These are phyloP conservation scores for Fonsecaea monophora DNA, from an alignment of 2,329 filamentous ascomycete genomes.

Conservation along the genomic window DNA sequence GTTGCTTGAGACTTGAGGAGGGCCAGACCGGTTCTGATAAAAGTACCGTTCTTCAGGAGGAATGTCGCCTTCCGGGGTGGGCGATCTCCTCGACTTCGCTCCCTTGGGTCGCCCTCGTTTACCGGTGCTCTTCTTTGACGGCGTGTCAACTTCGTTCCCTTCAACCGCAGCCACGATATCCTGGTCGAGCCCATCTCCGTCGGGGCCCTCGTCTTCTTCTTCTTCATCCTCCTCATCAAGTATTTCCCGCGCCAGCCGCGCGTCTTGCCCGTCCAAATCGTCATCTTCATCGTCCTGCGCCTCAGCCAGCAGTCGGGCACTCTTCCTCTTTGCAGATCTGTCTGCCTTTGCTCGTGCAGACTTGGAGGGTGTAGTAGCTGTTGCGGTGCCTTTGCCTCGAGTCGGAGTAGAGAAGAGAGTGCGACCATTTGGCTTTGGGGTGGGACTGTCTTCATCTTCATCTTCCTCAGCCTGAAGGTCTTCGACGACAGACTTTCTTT, in stretches of 20 bases:
- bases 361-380: conserved; percentile 64
- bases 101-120: conserved; percentile 65
- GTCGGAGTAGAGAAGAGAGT: conserved; percentile 52
- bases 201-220: conserved; percentile 42
- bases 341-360: conserved; percentile 76
- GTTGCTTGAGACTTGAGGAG: conserved; percentile 84
- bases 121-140: conserved; percentile 57
- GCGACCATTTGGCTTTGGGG: conserved; percentile 43
- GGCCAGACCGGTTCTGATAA: conserved; percentile 83
- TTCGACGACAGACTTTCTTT: conserved; percentile 23
- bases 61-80: conserved; percentile 80
- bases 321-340: conserved; percentile 85
- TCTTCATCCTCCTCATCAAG: conserved; percentile 58
- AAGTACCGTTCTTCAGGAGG: conserved; percentile 93
- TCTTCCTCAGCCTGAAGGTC: conserved; percentile 28
- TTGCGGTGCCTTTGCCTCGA: conserved; percentile 44
- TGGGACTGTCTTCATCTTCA: conserved; percentile 33
- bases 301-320: conserved; percentile 76
- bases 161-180: conserved; percentile 44
- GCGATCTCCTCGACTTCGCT: conserved; percentile 67
- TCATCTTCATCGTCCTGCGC: conserved; percentile 64
- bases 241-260: conserved; percentile 70
- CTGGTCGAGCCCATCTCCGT: conserved; percentile 41
- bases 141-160: conserved; percentile 48
- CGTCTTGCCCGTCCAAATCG: conserved; percentile 71